A percentile compares a stretch with the other conserved stretches of the same genome.
phyloP scores from a whole-genome alignment of 176 grass and related monocot genomes.

The Aegilops speltoides region DNA sequence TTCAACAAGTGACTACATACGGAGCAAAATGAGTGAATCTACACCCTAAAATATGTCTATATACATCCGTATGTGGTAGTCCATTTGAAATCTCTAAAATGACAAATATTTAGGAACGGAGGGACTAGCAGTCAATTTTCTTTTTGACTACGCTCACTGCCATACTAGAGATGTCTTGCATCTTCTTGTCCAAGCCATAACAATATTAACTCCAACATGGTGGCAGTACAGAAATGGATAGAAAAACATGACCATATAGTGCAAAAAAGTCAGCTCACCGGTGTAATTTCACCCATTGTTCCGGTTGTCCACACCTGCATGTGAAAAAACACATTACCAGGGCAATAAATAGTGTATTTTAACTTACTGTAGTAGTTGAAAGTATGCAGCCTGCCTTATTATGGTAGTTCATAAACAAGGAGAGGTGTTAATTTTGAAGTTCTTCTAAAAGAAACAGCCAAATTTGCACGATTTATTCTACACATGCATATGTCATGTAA shows the following conservation, averaged over 20 bases:
- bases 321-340: slow-evolving; percentile 24
- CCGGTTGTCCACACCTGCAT: slow-evolving; percentile 96
- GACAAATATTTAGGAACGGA: too few relatives aligned
- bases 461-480: neutral
- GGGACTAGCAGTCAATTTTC: too few relatives aligned
- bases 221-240: neutral
- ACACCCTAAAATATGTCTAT: too few relatives aligned
- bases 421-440: neutral
- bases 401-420: neutral
- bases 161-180: too few relatives aligned
- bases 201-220: neutral
- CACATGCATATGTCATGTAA: neutral
- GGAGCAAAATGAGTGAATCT: too few relatives aligned
- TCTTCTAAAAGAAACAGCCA: neutral
- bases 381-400: neutral
- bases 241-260: neutral
- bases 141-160: too few relatives aligned
- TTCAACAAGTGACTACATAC: too few relatives aligned
- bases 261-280: slow-evolving; percentile 50
- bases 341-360: neutral
- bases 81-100: too few relatives aligned
- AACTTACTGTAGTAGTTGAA: slow-evolving; percentile 1
- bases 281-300: slow-evolving; percentile 98
- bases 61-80: too few relatives aligned
- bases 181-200: too few relatives aligned